Percentiles rank a stretch among this genome's conserved stretches.
Evolutionary conservation across 164 flowering plant species (phyloP).

Genomic region (Magnolia changhungtana): DNA sequence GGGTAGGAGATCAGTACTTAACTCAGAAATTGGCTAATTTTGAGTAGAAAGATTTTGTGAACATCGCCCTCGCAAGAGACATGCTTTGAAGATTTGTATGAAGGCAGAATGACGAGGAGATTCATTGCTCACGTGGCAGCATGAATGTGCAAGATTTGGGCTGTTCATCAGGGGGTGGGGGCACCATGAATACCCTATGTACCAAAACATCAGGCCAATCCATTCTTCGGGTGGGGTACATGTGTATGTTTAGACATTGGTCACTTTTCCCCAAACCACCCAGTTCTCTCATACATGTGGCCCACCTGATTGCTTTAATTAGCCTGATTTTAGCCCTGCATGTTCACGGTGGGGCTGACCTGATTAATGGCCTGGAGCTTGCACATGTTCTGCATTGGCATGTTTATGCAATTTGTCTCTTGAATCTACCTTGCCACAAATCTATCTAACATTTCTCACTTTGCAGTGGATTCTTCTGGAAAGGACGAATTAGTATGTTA

Average conservation of each 20-base stretch:
- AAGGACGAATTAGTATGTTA: too few species aligned
- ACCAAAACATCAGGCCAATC: too few species aligned
- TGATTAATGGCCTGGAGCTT: too few species aligned
- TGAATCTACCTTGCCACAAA: background rate
- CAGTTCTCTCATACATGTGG: too few species aligned
- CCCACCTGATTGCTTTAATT: too few species aligned
- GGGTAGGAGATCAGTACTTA: slow-evolving; percentile 45
- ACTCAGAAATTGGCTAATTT: background rate
- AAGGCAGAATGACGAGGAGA: background rate
- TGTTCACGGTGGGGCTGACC: too few species aligned
- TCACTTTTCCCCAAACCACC: too few species aligned
- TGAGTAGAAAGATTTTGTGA: background rate
- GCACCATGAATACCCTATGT: too few species aligned
- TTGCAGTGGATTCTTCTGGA: background rate
- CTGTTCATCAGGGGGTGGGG: background rate
- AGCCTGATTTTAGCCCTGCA: too few species aligned
- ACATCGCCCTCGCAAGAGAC: background rate
- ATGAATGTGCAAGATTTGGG: background rate
- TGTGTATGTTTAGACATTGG: background rate
- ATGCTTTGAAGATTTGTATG: background rate
- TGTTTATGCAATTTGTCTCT: background rate
- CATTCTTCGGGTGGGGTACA: background rate
- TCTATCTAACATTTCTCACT: background rate
- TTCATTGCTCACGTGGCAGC: too few species aligned
- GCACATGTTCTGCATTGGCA: background rate